Evolutionary conservation across 1,139 yeast species (phyloP), one percentile per base, ranked within the genome.

Genomic region (Pichia sp.): DNA sequence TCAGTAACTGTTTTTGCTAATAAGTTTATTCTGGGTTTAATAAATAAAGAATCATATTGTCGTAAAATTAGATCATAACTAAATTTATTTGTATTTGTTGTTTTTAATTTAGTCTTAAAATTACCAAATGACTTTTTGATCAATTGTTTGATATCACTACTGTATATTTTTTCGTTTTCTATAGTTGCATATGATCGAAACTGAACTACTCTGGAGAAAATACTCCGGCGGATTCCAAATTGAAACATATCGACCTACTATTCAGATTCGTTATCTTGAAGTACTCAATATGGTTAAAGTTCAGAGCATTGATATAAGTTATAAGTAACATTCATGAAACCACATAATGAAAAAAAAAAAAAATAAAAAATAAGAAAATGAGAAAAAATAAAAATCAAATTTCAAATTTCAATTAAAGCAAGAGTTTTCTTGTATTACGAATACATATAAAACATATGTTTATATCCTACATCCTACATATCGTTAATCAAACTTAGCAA

Each of bases 121-220:
- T 40, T 42, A 2, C 26, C 26, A 26, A 51, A 43, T 6, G 53
- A 43, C 10, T 48, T 41, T 29, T 46, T 48, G 3, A 51, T 37
- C 5, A 46, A 23, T 20, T 36, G 29, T 16, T 43, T 46, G 20
- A 50, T 42, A 9, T 50, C 43, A 23, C 22, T 45, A 30, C 43
- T 48, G 26, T 39, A 45, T 2, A 43, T 32, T 25, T 42, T 16
- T 16, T 25, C 20, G 8, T 36, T 9, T 25, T 24, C 22, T 10
- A 33, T 30, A 8, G 49, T 44, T 4, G 50, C 51, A 35, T 37
- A 36, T 4, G 30, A n/a, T 30, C 47, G 34, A n/a, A 2, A 26
- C 5, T 35, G 30, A 6, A 30, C 6, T 3, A 32, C n/a, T 12
- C 31, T 28, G 16, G 32, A 24, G 9, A 8, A 20, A n/a, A 37